Base-by-base conservation (phyloP, 2,329 filamentous ascomycete genomes). In the Colletotrichum tofieldiae region DNA sequence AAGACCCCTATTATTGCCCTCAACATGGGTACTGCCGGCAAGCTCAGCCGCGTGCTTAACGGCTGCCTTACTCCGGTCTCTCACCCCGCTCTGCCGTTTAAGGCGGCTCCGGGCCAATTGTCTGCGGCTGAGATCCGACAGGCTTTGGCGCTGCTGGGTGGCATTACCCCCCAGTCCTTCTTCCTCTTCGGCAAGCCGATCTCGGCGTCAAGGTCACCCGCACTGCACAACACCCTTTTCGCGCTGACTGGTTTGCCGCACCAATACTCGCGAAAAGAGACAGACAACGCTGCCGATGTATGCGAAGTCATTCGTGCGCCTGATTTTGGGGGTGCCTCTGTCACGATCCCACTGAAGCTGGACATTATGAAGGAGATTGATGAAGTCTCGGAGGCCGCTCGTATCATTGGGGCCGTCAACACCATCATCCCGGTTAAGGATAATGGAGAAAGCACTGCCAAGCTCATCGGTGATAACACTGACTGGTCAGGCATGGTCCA, bases 401-500 rank as follows among this genome's bases (percentile, higher is more conserved):
- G 90, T 75, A 86, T 90, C 39, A 98, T 99, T 73, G 96, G 96
- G 29, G 96, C 96, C 3, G 93, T 98, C 75, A 99, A 99, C 84
- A 99, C 96, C 23, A 93, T 99, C 77, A 90, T 98, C 37, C 92
- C 93, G 0, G 79, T 89, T 3, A 26, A n/a, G 18, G 35, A 5
- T 26, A 16, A n/a, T 26, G 61, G 20, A 9, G n/a, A 60, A 8
- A 60, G 62, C 39, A 65, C 60, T 18, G 79, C 79, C 35, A 88
- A 86, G 5, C 89, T 98, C 3, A 81, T 93, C 20, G 96, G 96
- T 54, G 93, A 95, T 80, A 99, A 99, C 82, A 99, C 96, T 16
- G 96, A 99, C 84, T 99, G 95, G 93, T 89, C 91, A 78, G 96
- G 96, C 74, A 99, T 99, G 91, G 91, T 93, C 2, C 90, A 93